Base-by-base conservation (phyloP, 2,329 filamentous ascomycete genomes). In the Botrytis squamosa region DNA sequence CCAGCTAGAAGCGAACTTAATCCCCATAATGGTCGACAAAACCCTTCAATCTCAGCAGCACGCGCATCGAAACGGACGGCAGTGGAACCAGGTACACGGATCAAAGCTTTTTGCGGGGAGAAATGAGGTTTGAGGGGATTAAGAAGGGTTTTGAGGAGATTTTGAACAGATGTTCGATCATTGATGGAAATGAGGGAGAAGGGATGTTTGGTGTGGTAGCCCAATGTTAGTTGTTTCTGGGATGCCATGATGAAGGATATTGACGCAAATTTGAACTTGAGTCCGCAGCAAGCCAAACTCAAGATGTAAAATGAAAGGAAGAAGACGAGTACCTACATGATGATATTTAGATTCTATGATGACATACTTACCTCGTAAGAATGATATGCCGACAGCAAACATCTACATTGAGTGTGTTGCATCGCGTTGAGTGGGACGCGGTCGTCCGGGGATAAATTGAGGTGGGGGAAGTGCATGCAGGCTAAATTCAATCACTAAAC, bases 31-130 rank as follows among this genome's bases (percentile, higher is more conserved):
- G 93, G 92, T 1, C 93, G 75, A 74, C 79, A 80, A 72, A 79
- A 77, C 1, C 79, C 79, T 82, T 95, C 93, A 49, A 95, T 87
- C 79, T 94, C 92, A 2, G 92, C 92, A 14, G 91, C 92, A 1
- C 89, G 88, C 81, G 93, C 90, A 80, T 95, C 93, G 81, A 94
- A 95, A 40, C 92, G 86, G 33, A 93, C 93, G 29, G 91, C 92
- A 0, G 92, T 93, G 22, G 87, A 88, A 8, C 92, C 92, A 1
- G 88, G 88, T 38, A 91, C 88, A 78, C 89, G 90, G 65, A 94
- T 86, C 65, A 92, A 86, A 18, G 90, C 89, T 79, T 88, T 88
- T 62, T 85, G 80, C 0, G 90, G 89, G 1, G 92, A 94, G 82
- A 93, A 93, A 82, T 92, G 92, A 3, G 90, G 87, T 74, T 90